These are phyloP conservation scores for Styphnolobium japonicum DNA, from an alignment of 306 rosid species.

Conservation along the genomic window DNA sequence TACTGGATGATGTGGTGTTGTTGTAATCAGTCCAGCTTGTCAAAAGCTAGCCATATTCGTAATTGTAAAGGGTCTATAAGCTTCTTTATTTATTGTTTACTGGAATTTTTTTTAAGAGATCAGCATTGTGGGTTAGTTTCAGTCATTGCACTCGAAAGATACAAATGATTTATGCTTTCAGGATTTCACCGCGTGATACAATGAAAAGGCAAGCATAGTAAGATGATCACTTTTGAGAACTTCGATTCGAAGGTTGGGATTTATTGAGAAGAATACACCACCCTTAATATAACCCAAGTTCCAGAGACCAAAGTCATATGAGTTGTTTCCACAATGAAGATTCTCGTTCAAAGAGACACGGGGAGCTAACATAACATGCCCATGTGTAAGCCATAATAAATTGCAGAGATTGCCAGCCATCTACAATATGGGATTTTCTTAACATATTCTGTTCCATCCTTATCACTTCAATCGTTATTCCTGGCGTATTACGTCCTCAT, in stretches of 20 bases:
- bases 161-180: no score
- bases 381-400: slow-evolving; percentile 5
- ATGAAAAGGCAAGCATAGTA: no score
- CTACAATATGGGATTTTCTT: not conserved
- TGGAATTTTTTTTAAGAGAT: not conserved
- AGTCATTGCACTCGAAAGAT: no score
- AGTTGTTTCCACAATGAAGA: not conserved
- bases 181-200: not conserved
- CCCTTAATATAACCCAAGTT: not conserved
- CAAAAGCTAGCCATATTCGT: not conserved
- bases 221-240: no score
- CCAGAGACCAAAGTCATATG: not conserved
- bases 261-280: not conserved
- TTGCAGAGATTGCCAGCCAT: not conserved
- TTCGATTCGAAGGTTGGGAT: no score
- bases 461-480: not conserved
- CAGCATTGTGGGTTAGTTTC: not conserved
- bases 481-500: not conserved
- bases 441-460: not conserved
- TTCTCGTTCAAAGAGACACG: not conserved
- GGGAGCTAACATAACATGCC: not conserved
- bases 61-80: slow-evolving; percentile 7
- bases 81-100: not conserved
- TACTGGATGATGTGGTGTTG: not conserved
- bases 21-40: not conserved